Percentiles rank a stretch among this genome's conserved stretches.
These are phyloP conservation scores for Cryptococcus sp. DNA, from an alignment of 1,284 basidiomycete species.

Conservation along the genomic window DNA sequence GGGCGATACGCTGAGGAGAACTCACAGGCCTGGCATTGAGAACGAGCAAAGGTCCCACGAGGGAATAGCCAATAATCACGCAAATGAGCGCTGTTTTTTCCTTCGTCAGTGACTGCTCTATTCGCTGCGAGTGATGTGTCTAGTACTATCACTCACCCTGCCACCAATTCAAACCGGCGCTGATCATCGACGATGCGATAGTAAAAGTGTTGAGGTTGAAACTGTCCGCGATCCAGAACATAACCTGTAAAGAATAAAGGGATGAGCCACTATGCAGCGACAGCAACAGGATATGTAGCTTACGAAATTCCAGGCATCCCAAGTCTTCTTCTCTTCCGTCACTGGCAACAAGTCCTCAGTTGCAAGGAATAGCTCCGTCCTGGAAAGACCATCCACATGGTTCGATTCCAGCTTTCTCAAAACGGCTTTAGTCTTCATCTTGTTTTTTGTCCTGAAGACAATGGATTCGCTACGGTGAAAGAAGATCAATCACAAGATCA, in stretches of 20 bases:
- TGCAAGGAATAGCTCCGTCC: conserved; percentile 60
- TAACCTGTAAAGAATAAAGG: conserved; percentile 16
- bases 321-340: conserved; percentile 41
- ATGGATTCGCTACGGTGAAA: too few species aligned
- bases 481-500: too few species aligned
- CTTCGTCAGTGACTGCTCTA: not conserved
- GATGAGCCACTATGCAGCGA: not conserved
- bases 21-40: conserved; percentile 74
- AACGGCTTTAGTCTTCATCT: conserved; percentile 8
- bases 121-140: not conserved
- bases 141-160: conserved; percentile 54
- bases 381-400: conserved; percentile 58
- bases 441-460: too few species aligned
- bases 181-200: conserved; percentile 65
- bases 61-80: conserved; percentile 72
- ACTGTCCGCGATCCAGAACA: conserved; percentile 74
- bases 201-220: conserved; percentile 76
- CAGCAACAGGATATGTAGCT: conserved; percentile 2
- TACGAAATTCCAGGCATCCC: conserved; percentile 42
- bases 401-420: conserved; percentile 57
- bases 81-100: conserved; percentile 55
- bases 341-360: conserved; percentile 52
- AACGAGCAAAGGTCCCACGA: conserved; percentile 73
- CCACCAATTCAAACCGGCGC: conserved; percentile 76
- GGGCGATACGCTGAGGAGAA: not conserved